phyloP scores from a whole-genome alignment of 129 eudicot genomes.

The Flaveria brownii region DNA sequence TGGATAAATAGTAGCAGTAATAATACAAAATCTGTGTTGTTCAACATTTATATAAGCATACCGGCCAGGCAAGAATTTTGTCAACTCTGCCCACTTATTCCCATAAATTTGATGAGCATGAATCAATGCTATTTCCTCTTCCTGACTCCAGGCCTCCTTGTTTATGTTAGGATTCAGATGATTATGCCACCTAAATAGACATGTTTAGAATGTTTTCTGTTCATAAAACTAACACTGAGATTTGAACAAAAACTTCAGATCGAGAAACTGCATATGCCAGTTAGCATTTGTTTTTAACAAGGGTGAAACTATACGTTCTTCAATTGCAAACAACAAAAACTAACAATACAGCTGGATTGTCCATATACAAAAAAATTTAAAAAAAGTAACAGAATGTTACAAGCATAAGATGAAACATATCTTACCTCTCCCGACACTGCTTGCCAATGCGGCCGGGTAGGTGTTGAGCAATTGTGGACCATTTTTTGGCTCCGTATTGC shows the following conservation, averaged over 20 bases:
- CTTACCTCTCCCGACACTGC: slow-evolving; percentile 95
- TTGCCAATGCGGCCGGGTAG: slow-evolving; percentile 98
- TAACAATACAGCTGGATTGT: not conserved
- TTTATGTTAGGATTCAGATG: slow-evolving; percentile 93
- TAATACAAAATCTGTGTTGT: not conserved
- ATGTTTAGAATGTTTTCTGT: not conserved
- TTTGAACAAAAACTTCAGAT: not conserved
- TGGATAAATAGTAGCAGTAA: not conserved
- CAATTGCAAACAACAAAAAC: not conserved
- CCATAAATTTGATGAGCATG: slow-evolving; percentile 86
- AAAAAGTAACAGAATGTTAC: not conserved
- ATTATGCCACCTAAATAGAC: slow-evolving; percentile 84
- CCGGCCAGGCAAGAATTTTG: slow-evolving; percentile 96
- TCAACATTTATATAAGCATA: slow-evolving; percentile 24
- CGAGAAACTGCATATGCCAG: not conserved
- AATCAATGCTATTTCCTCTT: slow-evolving; percentile 80
- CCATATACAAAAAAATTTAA: too few relatives aligned
- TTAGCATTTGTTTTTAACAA: too few relatives aligned
- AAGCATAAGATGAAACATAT: slow-evolving; percentile 19
- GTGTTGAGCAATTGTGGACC: slow-evolving; percentile 95
- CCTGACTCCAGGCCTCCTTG: slow-evolving; percentile 96
- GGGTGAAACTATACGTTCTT: not conserved
- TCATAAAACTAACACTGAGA: not conserved
- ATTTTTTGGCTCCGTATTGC: slow-evolving; percentile 87
- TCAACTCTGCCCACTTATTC: slow-evolving; percentile 95